phyloP scores from a whole-genome alignment of 75 land plant genomes.

The Adiantum capillusveneris region DNA sequence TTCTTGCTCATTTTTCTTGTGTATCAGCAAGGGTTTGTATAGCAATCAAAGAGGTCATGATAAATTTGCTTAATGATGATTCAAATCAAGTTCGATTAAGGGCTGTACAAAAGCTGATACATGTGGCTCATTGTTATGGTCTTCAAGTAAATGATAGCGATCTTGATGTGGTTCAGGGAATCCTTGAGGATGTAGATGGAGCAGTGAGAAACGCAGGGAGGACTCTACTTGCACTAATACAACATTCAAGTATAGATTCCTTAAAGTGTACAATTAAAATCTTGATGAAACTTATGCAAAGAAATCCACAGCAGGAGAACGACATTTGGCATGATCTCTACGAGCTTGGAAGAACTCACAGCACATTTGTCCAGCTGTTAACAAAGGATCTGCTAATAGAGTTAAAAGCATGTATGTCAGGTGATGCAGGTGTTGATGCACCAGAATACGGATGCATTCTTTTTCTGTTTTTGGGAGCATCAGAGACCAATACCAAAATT shows the following conservation, averaged over 20 bases:
- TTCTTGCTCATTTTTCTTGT: slow-evolving; percentile 11
- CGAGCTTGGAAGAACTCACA: slow-evolving; percentile 4
- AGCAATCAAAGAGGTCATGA: slow-evolving; percentile 10
- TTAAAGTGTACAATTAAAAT: background rate
- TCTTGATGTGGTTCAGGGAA: slow-evolving; percentile 1
- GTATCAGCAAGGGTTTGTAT: background rate
- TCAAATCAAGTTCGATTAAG: slow-evolving; percentile 15
- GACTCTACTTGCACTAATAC: background rate
- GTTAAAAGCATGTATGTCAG: background rate
- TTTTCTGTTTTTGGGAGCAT: slow-evolving; percentile 15
- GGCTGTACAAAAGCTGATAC: slow-evolving; percentile 14
- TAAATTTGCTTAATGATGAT: slow-evolving; percentile 24
- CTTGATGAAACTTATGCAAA: background rate
- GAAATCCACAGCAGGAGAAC: background rate
- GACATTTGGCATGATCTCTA: background rate
- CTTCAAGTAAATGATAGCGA: slow-evolving; percentile 14
- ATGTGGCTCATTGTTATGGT: slow-evolving; percentile 6
- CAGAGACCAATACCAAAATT: slow-evolving; percentile 8
- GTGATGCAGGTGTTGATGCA: slow-evolving; percentile 22
- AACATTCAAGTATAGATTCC: background rate
- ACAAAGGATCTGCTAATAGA: slow-evolving; percentile 4
- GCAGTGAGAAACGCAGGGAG: background rate
- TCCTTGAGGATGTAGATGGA: background rate
- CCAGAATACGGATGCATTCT: slow-evolving; percentile 19
- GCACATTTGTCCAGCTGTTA: background rate